Base-by-base conservation (phyloP, 129 eudicot genomes). In the Centrapalus pauciflorus region DNA sequence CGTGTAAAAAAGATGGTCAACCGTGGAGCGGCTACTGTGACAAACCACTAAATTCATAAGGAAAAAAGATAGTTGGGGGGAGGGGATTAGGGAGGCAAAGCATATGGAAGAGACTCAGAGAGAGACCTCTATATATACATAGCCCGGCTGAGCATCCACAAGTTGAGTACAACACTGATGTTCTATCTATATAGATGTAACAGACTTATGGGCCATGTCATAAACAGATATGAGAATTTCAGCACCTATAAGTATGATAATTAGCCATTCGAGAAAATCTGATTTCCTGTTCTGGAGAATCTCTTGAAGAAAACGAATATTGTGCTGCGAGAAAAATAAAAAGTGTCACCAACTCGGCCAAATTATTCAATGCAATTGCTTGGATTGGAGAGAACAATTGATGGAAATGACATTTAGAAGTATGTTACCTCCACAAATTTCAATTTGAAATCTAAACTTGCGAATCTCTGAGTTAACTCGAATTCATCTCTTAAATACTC, bases 381-480 rank as follows among this genome's bases (percentile, higher is more conserved):
- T n/a, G n/a, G n/a, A n/a, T n/a, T n/a, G n/a, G n/a, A n/a, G n/a
- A n/a, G n/a, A n/a, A n/a, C n/a, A n/a, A n/a, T n/a, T n/a, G n/a
- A n/a, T n/a, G n/a, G n/a, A n/a, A n/a, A n/a, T n/a, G n/a, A n/a
- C n/a, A n/a, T n/a, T 14, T 27, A 25, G 9, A 17, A 43, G 24
- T 9, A 64, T 20, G 35, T 27, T 83, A 88, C 98, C 98, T 91
- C 98, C 41, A 91, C 98, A 77, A 88, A 87, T 67, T 91, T 91
- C 82, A 91, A 81, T 78, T 91, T 91, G 50, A 87, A 91, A 75
- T 88, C 96, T 74, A 91, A 88, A 80, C 96, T 91, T 30, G 98
- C 94, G 64, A 91, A 91, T 87, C 98, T 88, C 78, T 87, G 98
- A 46, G 98, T 91, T 52, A 91, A 80, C 80, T 91, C 98, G 55